phyloP scores from a whole-genome alignment of 805 yeast genomes.

The Metschnikowia koreensis region DNA sequence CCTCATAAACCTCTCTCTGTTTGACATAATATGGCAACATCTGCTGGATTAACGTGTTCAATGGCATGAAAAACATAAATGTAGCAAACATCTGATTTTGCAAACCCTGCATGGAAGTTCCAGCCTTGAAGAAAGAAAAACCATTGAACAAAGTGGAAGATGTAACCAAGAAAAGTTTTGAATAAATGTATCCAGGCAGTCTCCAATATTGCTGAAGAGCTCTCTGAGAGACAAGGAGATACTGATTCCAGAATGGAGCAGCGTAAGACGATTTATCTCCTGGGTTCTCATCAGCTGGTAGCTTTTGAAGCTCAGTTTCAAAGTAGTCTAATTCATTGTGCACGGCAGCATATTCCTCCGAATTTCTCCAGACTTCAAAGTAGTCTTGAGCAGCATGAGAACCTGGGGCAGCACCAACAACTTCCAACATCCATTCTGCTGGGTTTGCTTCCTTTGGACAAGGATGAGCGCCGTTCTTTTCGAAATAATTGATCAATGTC shows the following conservation, averaged over 20 bases:
- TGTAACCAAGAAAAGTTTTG: conserved; percentile 58
- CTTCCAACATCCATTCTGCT: conserved; percentile 76
- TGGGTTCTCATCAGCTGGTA: conserved; percentile 18
- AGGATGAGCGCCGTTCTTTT: conserved; percentile 66
- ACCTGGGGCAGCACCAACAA: conserved; percentile 82
- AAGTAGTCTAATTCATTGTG: conserved; percentile 58
- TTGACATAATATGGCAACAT: conserved; percentile 43
- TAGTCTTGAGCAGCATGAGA: conserved; percentile 71
- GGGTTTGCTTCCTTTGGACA: conserved; percentile 40
- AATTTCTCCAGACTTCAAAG: conserved; percentile 73
- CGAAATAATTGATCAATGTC: conserved; percentile 63
- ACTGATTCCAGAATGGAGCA: conserved; percentile 17
- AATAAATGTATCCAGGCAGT: conserved; percentile 57
- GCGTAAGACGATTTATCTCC: conserved; percentile 24
- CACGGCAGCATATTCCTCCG: conserved; percentile 59
- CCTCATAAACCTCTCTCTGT: conserved; percentile 47
- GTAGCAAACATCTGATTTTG: conserved; percentile 66
- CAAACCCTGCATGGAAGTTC: conserved; percentile 50
- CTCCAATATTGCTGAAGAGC: conserved; percentile 51
- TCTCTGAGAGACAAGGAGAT: conserved; percentile 19
- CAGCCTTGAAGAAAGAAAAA: conserved; percentile 69
- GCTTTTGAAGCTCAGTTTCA: conserved; percentile 52
- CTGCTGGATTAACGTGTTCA: conserved; percentile 41
- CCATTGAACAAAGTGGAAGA: conserved; percentile 63
- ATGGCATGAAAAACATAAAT: conserved; percentile 44